Base-by-base conservation (phyloP, 2,329 filamentous ascomycete species). In the Penicillium sp. region DNA sequence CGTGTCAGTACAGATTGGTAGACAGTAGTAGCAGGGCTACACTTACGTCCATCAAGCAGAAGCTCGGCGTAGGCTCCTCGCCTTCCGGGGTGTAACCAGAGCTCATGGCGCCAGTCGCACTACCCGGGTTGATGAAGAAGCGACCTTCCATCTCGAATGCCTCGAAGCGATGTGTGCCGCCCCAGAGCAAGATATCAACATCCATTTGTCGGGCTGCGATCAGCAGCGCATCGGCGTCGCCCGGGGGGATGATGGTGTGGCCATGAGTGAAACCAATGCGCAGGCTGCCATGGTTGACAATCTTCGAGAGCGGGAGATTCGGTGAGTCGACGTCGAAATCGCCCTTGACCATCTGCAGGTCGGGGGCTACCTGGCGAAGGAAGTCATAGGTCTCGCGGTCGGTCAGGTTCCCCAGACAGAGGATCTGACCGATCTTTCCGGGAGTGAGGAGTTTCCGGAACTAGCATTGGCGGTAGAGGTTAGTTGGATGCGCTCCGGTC, bases 21-120 rank as follows among this genome's bases (percentile, higher is more conserved):
- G 0, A n/a, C 1, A 11, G n/a, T 24, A 10, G 44, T n/a, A 35
- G 45, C 39, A 45, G 48, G 10, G 22, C 14, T 13, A 39, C 41
- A 87, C 90, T 78, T 73, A 96, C 92, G 81, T 97, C 92, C 92
- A 97, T 96, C 71, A 97, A 76, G 68, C 94, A 96, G 74, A 97
- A 96, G 70, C 91, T 96, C 24, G 92, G 92, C 50, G 86, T 86
- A 22, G 88, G 88, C 49, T 92, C 88, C 67, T 89, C 81, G 28
- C 75, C 79, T 39, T 79, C 78, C 2, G 76, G 68, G 76, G 80
- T 82, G 74, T 79, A 84, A 13, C 78, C 78, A 11, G 80, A 82
- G 53, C 78, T 83, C 71, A 85, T 80, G 2, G 85, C 85, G 0
- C 85, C 85, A 3, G 85, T 88, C 2, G 84, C 85, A 68, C 81